Base-by-base conservation (phyloP, 2,329 filamentous ascomycete species). In the Dothiorella sarmentorum region DNA sequence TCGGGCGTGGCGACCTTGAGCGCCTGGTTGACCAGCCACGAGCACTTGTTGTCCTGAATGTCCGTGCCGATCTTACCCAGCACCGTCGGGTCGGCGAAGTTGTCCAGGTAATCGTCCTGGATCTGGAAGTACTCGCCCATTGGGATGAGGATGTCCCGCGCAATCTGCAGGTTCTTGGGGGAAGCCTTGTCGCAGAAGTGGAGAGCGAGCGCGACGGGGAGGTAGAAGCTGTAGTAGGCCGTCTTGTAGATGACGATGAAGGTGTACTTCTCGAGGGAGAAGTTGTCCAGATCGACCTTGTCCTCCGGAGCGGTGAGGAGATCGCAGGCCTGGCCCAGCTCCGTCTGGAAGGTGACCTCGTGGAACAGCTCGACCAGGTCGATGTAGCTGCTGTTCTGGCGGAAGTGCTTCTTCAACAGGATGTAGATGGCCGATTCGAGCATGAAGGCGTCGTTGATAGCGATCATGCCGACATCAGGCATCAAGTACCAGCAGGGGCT, bases 191-290 rank as follows among this genome's bases (percentile, higher is more conserved):
- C 87, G 65, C 92, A 85, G 77, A 91, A 88, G 80, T 93, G 82
- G 67, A 99, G 82, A 4, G 94, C 90, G 43, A 99, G 84, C 9
- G 91, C 93, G 58, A 99, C 91, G 60, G 94, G 94, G 13, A 99
- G 88, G 80, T 97, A 97, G 83, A 99, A 99, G 71, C 89, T 95
- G 82, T 99, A 99, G 82, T 95, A 99, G 53, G 94, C 92, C 22
- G 94, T 99, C 86, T 99, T 99, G 86, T 96, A 97, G 77, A 96
- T 90, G 78, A 99, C 94, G 71, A 99, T 99, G 82, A 97, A 99
- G 68, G 82, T 86, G 82, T 96, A 96, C 82, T 96, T 99, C 62
- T 92, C 84, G 76, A 97, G 82, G 75, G 86, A 91, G 82, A 99
- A 99, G 81, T 96, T 96, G 82, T 90, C 82, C 63, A 99, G 86